Conservation (phyloP, 2,329 filamentous ascomycete species). For the Emericellopsis cladophorae region DNA sequence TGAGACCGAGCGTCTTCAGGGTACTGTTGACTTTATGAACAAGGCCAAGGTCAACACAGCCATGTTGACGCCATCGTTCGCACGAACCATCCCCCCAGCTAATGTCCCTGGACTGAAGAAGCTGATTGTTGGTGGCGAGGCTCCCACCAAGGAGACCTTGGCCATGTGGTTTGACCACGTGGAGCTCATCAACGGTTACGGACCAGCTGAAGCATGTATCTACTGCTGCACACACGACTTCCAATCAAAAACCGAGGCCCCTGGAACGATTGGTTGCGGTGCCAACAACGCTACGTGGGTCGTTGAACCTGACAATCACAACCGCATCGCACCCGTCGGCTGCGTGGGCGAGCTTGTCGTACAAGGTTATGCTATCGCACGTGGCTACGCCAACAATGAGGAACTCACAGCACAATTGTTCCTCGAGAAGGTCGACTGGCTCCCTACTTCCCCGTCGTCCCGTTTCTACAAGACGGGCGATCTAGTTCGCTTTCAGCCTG, state of each 20-base stretch:
- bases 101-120: neutral
- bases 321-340: slow-evolving; percentile 5
- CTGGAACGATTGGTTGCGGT: slow-evolving; percentile 2
- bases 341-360: neutral
- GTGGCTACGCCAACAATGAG: slow-evolving; percentile 6
- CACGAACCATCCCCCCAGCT: neutral
- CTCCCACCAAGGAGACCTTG: neutral
- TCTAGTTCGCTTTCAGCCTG: slow-evolving; percentile 21
- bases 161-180: neutral
- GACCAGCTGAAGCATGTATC: slow-evolving; percentile 6
- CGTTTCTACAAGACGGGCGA: slow-evolving; percentile 30
- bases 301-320: slow-evolving; percentile 6
- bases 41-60: slow-evolving; percentile 9
- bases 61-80: slow-evolving; percentile 4
- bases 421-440: slow-evolving; percentile 2
- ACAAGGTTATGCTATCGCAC: neutral
- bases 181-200: slow-evolving; percentile 7
- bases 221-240: neutral
- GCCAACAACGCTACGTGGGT: slow-evolving; percentile 6
- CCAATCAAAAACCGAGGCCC: neutral
- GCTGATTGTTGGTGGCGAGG: slow-evolving; percentile 2
- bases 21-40: slow-evolving; percentile 1
- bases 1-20: slow-evolving; percentile 4
- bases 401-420: slow-evolving; percentile 7
- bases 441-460: neutral